phyloP scores from a whole-genome alignment of 768 basidiomycete species.

The Fomitopsis pulvina region DNA sequence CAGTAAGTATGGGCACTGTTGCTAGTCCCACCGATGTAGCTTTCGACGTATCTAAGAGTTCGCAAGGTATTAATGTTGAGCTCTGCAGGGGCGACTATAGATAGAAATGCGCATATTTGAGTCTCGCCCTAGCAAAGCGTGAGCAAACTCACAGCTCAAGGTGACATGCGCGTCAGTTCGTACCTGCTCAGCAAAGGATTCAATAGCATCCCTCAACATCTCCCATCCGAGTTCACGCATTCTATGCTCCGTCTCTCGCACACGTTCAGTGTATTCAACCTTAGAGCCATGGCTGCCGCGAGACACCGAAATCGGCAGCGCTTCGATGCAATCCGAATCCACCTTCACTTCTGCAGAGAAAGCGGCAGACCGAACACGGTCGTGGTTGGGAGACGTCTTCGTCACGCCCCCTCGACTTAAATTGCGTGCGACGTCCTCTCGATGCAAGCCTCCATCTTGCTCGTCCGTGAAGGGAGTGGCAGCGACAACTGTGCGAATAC shows the following conservation, averaged over 20 bases:
- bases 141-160: not conserved
- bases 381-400: slow-evolving; percentile 8
- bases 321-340: slow-evolving; percentile 6
- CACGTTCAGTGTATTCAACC: slow-evolving; percentile 42
- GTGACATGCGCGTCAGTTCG: slow-evolving; percentile 59
- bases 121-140: slow-evolving; percentile 55
- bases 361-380: slow-evolving; percentile 15
- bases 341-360: slow-evolving; percentile 14
- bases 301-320: slow-evolving; percentile 10
- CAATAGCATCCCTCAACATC: slow-evolving; percentile 47
- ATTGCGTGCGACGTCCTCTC: slow-evolving; percentile 16
- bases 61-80: slow-evolving; percentile 41
- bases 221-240: slow-evolving; percentile 44
- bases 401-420: not conserved
- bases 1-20: not conserved
- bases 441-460: slow-evolving; percentile 10
- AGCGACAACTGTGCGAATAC: slow-evolving; percentile 65
- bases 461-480: slow-evolving; percentile 36
- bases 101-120: slow-evolving; percentile 73
- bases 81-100: slow-evolving; percentile 54
- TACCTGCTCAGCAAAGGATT: slow-evolving; percentile 43
- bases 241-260: slow-evolving; percentile 45
- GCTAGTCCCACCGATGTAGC: slow-evolving; percentile 59
- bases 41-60: slow-evolving; percentile 50
- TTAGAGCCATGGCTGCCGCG: slow-evolving; percentile 10